Percentiles rank a stretch among this genome's conserved stretches.
phyloP scores from a whole-genome alignment of 2,329 filamentous ascomycete genomes.

The Coniochaeta prunicola region DNA sequence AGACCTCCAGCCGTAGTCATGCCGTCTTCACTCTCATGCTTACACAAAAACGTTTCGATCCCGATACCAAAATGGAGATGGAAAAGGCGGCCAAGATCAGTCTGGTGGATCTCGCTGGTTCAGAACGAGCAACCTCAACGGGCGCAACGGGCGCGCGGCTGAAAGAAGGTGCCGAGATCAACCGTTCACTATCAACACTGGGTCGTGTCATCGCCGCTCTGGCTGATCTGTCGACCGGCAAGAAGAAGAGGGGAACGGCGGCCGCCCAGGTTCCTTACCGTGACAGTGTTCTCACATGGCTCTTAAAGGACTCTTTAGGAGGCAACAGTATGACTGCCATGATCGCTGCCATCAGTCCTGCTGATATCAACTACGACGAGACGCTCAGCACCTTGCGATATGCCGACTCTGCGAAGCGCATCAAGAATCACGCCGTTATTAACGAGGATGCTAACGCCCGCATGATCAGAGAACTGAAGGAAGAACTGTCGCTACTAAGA shows the following conservation, averaged over 20 bases:
- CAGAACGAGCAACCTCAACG: slow-evolving; percentile 93
- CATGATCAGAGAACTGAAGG: slow-evolving; percentile 97
- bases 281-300: slow-evolving; percentile 93
- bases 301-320: slow-evolving; percentile 92
- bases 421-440: slow-evolving; percentile 99
- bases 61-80: slow-evolving; percentile 91
- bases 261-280: slow-evolving; percentile 81
- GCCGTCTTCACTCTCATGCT: slow-evolving; percentile 95
- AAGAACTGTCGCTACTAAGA: slow-evolving; percentile 79
- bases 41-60: slow-evolving; percentile 86
- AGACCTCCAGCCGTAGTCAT: slow-evolving; percentile 96
- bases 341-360: slow-evolving; percentile 97
- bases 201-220: slow-evolving; percentile 95
- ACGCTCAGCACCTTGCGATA: slow-evolving; percentile 93
- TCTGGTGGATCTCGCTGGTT: slow-evolving; percentile 94
- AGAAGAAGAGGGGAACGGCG: slow-evolving; percentile 69
- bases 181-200: slow-evolving; percentile 89
- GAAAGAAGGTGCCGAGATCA: slow-evolving; percentile 98
- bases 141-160: slow-evolving; percentile 90
- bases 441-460: slow-evolving; percentile 98
- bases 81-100: slow-evolving; percentile 98
- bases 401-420: slow-evolving; percentile 94
- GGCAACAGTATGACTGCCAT: slow-evolving; percentile 99
- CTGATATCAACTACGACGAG: slow-evolving; percentile 98
- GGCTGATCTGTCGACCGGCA: slow-evolving; percentile 80